phyloP scores from a whole-genome alignment of 345 rosid species.

The Eucalyptus rudis region DNA sequence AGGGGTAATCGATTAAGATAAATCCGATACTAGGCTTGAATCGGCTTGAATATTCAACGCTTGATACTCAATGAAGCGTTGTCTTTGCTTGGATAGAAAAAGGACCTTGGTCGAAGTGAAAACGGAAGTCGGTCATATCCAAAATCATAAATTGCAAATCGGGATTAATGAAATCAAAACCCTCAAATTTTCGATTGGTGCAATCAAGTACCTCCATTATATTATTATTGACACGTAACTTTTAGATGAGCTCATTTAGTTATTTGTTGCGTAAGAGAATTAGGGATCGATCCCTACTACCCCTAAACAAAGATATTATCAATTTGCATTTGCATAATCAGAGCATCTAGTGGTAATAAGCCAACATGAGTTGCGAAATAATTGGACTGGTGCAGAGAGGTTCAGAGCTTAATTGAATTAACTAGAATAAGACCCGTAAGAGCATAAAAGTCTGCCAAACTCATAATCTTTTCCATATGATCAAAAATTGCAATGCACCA shows the following conservation, averaged over 20 bases:
- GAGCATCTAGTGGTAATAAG: neutral
- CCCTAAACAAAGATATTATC: neutral
- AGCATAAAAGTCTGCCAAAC: neutral
- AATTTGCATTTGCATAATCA: neutral
- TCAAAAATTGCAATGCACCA: neutral
- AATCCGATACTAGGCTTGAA: neutral
- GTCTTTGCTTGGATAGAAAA: neutral
- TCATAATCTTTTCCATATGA: neutral
- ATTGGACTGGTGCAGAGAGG: neutral
- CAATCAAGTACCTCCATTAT: neutral
- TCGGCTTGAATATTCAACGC: neutral
- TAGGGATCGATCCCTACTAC: neutral
- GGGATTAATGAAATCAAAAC: neutral
- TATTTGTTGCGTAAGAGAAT: neutral
- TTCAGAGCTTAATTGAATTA: neutral
- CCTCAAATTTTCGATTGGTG: neutral
- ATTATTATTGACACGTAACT: neutral
- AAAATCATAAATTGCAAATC: neutral
- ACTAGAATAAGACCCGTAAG: neutral
- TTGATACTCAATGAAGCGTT: neutral
- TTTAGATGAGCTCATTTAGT: neutral
- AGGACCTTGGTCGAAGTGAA: neutral
- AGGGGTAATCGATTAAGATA: neutral
- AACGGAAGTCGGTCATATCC: neutral
- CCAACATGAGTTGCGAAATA: neutral